Evolutionary conservation across 306 rosid genomes (phyloP).

Genomic region (Cucumis melo): DNA sequence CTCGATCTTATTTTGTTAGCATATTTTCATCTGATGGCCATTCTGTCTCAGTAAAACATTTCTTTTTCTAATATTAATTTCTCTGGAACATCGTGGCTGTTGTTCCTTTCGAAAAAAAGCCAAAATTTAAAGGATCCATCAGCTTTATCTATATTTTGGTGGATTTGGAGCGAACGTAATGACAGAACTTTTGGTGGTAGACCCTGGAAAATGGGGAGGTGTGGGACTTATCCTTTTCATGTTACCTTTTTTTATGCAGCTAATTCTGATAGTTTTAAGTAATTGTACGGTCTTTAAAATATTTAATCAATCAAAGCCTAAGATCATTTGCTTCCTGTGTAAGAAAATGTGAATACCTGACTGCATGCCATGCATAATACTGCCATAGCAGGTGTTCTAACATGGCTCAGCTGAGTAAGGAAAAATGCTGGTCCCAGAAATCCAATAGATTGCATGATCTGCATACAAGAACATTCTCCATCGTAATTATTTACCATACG

Average conservation of each 20-base stretch:
- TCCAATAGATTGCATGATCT: conserved; percentile 92
- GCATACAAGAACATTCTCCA: conserved; percentile 20
- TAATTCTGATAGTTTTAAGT: neutral
- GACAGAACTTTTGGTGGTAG: neutral
- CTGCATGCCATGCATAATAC: conserved; percentile 91
- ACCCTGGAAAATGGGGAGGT: neutral
- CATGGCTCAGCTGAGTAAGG: conserved; percentile 70
- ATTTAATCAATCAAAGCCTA: neutral
- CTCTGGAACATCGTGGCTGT: neutral
- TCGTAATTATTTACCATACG: neutral
- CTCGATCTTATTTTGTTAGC: neutral
- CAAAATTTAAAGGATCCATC: neutral
- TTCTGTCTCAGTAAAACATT: neutral
- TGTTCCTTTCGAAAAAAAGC: neutral
- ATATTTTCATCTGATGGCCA: neutral
- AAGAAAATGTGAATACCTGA: conserved; percentile 45
- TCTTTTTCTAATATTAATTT: neutral
- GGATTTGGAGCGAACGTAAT: neutral
- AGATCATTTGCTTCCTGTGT: too few species aligned
- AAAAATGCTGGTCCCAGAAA: conserved; percentile 92
- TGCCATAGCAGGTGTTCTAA: conserved; percentile 74
- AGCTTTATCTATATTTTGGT: neutral
- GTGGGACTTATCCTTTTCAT: neutral
- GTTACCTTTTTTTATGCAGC: neutral
- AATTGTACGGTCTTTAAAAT: neutral